Evolutionary conservation across 495 filamentous ascomycete genomes (phyloP), one percentile per base, ranked within the genome.

Genomic region (Pyrenopolyporus hunteri): DNA sequence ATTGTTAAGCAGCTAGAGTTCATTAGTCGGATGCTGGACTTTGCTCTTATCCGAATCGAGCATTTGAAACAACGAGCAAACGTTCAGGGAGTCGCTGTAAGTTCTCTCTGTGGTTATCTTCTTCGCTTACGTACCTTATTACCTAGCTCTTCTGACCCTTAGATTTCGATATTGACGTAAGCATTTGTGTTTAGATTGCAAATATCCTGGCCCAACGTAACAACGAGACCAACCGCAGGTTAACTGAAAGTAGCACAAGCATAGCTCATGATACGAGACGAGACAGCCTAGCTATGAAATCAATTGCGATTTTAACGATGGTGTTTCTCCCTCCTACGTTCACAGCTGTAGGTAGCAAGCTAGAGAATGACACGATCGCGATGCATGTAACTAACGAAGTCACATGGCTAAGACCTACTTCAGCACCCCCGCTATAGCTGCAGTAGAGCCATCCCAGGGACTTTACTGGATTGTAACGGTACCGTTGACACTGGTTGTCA

Each of bases 231-330:
- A 62, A 62, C 16, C 39, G 22, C 14, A 46, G 13, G 17, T 14
- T 60, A 26, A 42, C 57, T 0, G 48, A 60, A 32, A 46, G 45
- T 10, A 59, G 46, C 20, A 59, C 47, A 6, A 52, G 47, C 22
- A 62, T 62, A 19, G 58, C 58, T 16, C 40, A 33, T 32, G 63
- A 55, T 36, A 55, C 49, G 0, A 55, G 43, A 26, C 35, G 32
- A 52, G 77, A 80, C 50, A 78, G 75, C 57, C 56, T 50, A n/a
- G 69, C 74, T 13, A 77, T 76, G 73, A 80, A 73, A 47, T 73
- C 67, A 2, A 77, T 80, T n/a, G 69, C 76, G 0, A 39, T 77
- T 2, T 33, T 79, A 29, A 78, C 76, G 1, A 76, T 77, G 74
- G 40, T 77, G 0, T 79, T 78, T 33, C 57, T 79, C 2, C 76